A percentile compares a stretch with the other conserved stretches of the same genome.
Evolutionary conservation across 805 yeast genomes (phyloP).

Genomic region (Wickerhamiella sergipiensis): DNA sequence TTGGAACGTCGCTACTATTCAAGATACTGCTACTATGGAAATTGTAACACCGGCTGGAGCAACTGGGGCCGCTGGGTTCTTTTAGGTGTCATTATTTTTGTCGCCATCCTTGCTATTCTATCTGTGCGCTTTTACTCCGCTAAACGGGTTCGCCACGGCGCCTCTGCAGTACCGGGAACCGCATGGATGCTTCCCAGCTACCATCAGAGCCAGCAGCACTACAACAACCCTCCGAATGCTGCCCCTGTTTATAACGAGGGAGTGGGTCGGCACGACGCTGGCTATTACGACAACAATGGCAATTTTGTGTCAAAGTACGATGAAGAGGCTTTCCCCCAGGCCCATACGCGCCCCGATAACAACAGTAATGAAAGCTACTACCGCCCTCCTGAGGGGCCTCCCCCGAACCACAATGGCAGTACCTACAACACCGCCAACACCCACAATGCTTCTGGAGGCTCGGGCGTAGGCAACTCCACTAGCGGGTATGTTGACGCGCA

Average conservation of each 20-base stretch:
- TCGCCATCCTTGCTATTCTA: constrained; percentile 14
- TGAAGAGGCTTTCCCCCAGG: constrained; percentile 1
- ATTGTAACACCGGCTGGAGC: constrained; percentile 16
- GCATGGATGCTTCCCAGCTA: constrained; percentile 80
- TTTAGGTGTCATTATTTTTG: constrained; percentile 20
- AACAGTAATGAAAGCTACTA: neutral
- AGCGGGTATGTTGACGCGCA: neutral
- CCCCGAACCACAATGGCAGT: neutral
- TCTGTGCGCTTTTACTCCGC: constrained; percentile 17
- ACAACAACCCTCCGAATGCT: constrained; percentile 11
- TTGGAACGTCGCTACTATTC: neutral
- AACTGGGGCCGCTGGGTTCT: constrained; percentile 26
- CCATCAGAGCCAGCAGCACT: constrained; percentile 38
- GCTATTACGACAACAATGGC: constrained; percentile 58
- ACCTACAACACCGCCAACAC: neutral
- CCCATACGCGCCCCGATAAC: neutral
- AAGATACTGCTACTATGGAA: constrained; percentile 7
- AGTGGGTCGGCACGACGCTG: constrained; percentile 41
- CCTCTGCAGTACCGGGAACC: constrained; percentile 57
- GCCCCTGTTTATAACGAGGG: constrained; percentile 20
- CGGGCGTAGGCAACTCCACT: neutral
- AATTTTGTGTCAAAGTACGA: constrained; percentile 17
- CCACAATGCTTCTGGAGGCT: neutral
- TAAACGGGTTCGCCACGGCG: constrained; percentile 24
- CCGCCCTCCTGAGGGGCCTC: constrained; percentile 10